Base-by-base conservation (phyloP, 2,329 filamentous ascomycete genomes). In the Fusarium longipes region DNA sequence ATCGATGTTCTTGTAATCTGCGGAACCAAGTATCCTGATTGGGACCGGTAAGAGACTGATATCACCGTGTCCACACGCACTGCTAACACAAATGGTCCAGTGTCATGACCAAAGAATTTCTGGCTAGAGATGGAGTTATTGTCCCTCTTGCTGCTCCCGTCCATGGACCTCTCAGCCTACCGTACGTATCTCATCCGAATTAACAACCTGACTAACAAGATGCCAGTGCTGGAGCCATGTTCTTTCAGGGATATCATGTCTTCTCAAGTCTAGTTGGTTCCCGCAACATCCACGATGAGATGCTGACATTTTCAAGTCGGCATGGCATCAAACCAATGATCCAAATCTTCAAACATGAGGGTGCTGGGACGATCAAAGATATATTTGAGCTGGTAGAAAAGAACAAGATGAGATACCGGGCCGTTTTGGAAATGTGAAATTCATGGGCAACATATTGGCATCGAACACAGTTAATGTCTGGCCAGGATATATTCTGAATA, bases 21-120 rank as follows among this genome's bases (percentile, higher is more conserved):
- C 14, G 57, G 57, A 3, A 61, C 57, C 3, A 61, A 33, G 3
- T 61, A 61, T 7, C 57, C 57, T 0, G 55, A 61, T 9, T 61
- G 57, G 57, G 57, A 52, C 0, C 79, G 65, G 82, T 22, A 10
- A 22, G 54, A 25, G 0, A 0, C 14, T 8, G 2, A 8, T 29
- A 10, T 9, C 6, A 14, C n/a, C n/a, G 3, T 2, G 1, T 9
- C 5, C 1, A 0, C 7, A 2, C 4, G 2, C 2, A 1, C 4
- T 8, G 22, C 14, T 22, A 8, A 40, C 14, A 15, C 1, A 1
- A 0, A 4, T 0, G 0, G 35, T 22, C 1, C 8, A 60, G 57
- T 6, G 42, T 51, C 20, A 60, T 60, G 57, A 20, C 18, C 3
- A 60, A 60, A 9, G 42, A 60, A 4, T 60, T 60, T 5, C 36